A percentile compares a stretch with the other conserved stretches of the same genome.
phyloP scores from a whole-genome alignment of 1,139 yeast genomes.

The Candida mesenterica region DNA sequence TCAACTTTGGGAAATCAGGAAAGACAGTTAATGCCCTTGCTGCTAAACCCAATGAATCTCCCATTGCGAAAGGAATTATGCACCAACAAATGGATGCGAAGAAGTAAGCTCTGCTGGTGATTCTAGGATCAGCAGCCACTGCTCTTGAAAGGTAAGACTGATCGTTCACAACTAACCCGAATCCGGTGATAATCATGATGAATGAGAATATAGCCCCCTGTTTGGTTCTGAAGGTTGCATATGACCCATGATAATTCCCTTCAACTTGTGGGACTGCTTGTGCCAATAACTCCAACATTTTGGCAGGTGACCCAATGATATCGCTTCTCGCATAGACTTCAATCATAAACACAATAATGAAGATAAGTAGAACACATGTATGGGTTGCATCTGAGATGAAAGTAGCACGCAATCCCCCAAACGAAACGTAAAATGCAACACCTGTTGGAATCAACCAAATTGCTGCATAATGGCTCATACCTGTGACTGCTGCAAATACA shows the following conservation, averaged over 20 bases:
- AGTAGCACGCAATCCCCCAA: slow-evolving; percentile 46
- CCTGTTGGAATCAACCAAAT: slow-evolving; percentile 36
- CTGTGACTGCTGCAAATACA: slow-evolving; percentile 35
- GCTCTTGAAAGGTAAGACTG: slow-evolving; percentile 32
- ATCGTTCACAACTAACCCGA: slow-evolving; percentile 65
- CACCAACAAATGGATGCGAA: slow-evolving; percentile 44
- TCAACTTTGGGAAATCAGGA: slow-evolving; percentile 27
- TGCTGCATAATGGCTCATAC: slow-evolving; percentile 36
- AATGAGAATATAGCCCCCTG: slow-evolving; percentile 38
- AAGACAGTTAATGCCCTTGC: slow-evolving; percentile 22
- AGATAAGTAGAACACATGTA: slow-evolving; percentile 37
- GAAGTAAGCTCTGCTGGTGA: slow-evolving; percentile 39
- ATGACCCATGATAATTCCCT: slow-evolving; percentile 47
- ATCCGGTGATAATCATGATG: slow-evolving; percentile 37
- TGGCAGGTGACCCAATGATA: slow-evolving; percentile 45
- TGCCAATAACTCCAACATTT: slow-evolving; percentile 42
- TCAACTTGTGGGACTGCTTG: no score
- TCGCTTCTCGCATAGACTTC: slow-evolving; percentile 39
- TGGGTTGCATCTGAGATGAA: slow-evolving; percentile 48
- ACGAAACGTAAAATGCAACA: slow-evolving; percentile 40
- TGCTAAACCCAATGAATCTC: slow-evolving; percentile 39
- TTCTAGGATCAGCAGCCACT: slow-evolving; percentile 39
- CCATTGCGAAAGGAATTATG: slow-evolving; percentile 46
- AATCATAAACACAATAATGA: slow-evolving; percentile 42
- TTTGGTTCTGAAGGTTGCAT: slow-evolving; percentile 44